Conservation (phyloP, 192 early-diverging fungal genomes). For the Phycomyces nitens region DNA sequence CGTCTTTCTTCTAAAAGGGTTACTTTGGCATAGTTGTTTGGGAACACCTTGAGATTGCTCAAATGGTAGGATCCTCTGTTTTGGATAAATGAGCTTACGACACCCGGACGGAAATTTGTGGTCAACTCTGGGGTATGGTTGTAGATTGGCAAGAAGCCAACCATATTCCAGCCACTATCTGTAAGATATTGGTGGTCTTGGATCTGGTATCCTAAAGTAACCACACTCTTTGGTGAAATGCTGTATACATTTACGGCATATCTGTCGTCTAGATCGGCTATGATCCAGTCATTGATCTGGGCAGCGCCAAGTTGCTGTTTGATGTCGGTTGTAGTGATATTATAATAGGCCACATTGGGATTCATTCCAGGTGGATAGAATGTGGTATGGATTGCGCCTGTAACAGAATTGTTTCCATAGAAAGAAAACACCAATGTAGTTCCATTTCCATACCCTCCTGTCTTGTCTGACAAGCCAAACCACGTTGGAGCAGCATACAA, state of each 20-base stretch:
- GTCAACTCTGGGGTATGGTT: conserved; percentile 26
- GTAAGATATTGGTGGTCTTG: conserved; percentile 23
- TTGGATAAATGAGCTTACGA: conserved; percentile 5
- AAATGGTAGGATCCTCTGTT: conserved; percentile 6
- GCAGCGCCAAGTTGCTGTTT: background rate
- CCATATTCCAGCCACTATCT: conserved; percentile 25
- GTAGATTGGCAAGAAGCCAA: conserved; percentile 27
- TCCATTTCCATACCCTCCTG: conserved; percentile 18
- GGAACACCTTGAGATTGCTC: conserved; percentile 12
- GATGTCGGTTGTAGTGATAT: conserved; percentile 1
- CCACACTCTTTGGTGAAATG: conserved; percentile 21
- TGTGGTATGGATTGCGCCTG: conserved; percentile 18
- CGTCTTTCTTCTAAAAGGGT: conserved; percentile 19
- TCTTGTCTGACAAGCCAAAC: conserved; percentile 17
- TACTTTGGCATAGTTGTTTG: conserved; percentile 7
- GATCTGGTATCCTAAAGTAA: conserved; percentile 16
- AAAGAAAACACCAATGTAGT: conserved; percentile 16
- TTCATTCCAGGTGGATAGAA: conserved; percentile 28
- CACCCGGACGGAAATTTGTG: conserved; percentile 16
- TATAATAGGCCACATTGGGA: conserved; percentile 22
- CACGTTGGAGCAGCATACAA: conserved; percentile 14
- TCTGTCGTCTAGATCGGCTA: conserved; percentile 15
- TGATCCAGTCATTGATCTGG: conserved; percentile 11
- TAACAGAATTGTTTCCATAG: conserved; percentile 11
- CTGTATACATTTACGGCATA: conserved; percentile 12